Percentiles rank a stretch among this genome's conserved stretches.
These are phyloP conservation scores for Tilletia indica DNA, from an alignment of 1,284 basidiomycete species.

Conservation along the genomic window DNA sequence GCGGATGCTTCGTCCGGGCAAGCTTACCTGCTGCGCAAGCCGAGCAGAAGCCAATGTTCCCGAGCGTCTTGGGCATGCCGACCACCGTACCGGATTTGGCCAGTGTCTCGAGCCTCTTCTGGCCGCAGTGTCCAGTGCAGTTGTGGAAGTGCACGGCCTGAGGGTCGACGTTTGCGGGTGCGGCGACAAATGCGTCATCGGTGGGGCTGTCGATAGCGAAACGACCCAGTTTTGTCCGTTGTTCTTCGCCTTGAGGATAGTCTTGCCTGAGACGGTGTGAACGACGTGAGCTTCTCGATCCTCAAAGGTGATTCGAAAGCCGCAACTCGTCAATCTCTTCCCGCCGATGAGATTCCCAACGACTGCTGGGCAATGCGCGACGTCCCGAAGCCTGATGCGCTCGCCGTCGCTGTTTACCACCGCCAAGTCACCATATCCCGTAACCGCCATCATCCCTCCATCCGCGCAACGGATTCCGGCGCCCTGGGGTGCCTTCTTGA, in stretches of 20 bases:
- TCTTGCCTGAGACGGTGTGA: neutral
- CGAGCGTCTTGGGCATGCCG: neutral
- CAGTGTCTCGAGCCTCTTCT: too few relatives aligned
- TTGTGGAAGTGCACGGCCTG: neutral
- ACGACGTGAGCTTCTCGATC: neutral
- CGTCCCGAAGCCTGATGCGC: neutral
- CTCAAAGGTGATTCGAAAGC: neutral
- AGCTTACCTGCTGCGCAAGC: conserved; percentile 4
- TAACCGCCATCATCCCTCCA: neutral
- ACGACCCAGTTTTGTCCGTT: neutral
- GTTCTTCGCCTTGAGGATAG: neutral
- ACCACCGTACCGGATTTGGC: neutral
- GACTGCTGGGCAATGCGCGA: neutral
- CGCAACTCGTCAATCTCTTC: neutral
- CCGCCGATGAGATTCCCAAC: neutral
- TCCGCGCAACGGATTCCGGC: neutral
- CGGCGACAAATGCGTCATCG: neutral
- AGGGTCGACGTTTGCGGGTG: neutral
- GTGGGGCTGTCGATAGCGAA: neutral
- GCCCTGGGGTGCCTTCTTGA: neutral
- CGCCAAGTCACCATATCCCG: neutral
- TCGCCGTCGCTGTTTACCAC: neutral
- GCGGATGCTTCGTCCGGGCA: neutral
- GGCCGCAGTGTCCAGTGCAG: neutral
- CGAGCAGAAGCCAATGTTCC: neutral